These are phyloP conservation scores for Zymoseptoria brevis DNA, from an alignment of 2,329 filamentous ascomycete species.

Conservation along the genomic window DNA sequence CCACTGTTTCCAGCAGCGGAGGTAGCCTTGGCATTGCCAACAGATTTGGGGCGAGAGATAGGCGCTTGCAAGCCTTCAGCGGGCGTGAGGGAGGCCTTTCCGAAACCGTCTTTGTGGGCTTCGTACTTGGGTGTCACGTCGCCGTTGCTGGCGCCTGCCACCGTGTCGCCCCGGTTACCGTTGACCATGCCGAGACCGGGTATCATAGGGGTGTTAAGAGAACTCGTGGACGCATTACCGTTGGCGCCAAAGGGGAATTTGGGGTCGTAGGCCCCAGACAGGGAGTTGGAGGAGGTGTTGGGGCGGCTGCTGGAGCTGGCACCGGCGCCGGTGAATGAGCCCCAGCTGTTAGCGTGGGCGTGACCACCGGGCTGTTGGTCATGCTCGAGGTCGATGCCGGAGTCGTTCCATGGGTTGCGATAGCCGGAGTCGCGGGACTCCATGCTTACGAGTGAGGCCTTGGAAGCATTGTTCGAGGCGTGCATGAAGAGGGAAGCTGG, in stretches of 20 bases:
- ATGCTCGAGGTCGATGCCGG: conserved; percentile 90
- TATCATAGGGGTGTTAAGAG: conserved; percentile 32
- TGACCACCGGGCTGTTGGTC: conserved; percentile 42
- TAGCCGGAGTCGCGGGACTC: conserved; percentile 93
- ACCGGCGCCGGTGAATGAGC: conserved; percentile 35
- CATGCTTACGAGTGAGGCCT: conserved; percentile 90
- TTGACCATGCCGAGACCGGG: conserved; percentile 31
- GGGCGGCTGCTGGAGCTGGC: conserved; percentile 48
- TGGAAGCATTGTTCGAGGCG: conserved; percentile 80
- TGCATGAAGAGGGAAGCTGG: conserved; percentile 71
- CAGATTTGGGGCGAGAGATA: conserved; percentile 11
- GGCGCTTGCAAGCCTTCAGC: conserved; percentile 15
- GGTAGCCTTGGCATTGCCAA: background rate
- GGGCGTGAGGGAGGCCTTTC: conserved; percentile 16
- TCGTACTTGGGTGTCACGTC: conserved; percentile 32
- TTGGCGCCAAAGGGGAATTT: conserved; percentile 55
- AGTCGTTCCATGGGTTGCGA: conserved; percentile 97
- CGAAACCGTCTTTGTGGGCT: conserved; percentile 16
- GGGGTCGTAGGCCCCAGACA: conserved; percentile 54
- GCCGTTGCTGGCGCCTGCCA: conserved; percentile 19
- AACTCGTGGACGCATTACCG: conserved; percentile 32
- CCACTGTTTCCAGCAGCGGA: conserved; percentile 11
- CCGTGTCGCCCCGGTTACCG: conserved; percentile 6
- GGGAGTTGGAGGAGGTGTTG: conserved; percentile 55
- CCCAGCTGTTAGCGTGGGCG: conserved; percentile 40